A percentile compares a stretch with the other conserved stretches of the same genome.
These are phyloP conservation scores for Solanum chacoense DNA, from an alignment of 305 asterid genomes.

Conservation along the genomic window DNA sequence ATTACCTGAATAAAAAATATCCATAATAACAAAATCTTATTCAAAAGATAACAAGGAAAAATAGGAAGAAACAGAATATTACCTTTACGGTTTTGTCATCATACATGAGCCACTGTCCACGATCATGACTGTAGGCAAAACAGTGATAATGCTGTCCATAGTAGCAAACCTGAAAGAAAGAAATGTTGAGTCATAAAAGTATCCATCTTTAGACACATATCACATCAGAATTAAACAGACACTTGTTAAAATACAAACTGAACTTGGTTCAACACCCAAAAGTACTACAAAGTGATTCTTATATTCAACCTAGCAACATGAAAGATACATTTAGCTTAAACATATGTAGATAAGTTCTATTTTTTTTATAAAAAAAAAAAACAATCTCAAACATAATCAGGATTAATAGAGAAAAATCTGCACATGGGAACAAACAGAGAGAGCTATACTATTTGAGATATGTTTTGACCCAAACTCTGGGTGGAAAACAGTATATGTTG, in stretches of 20 bases:
- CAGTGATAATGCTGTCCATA: slow-evolving; percentile 97
- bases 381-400: not conserved
- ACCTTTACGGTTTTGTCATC: slow-evolving; percentile 97
- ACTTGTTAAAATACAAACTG: not conserved
- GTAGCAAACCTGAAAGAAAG: slow-evolving; percentile 53
- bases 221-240: not conserved
- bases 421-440: not conserved
- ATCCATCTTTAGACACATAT: not conserved
- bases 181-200: not conserved
- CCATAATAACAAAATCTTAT: not conserved
- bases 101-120: slow-evolving; percentile 84
- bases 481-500: not conserved
- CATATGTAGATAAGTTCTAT: not conserved
- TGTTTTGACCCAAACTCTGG: not conserved
- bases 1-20: slow-evolving; percentile 41
- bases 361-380: too few relatives aligned
- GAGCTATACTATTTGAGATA: not conserved
- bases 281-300: not conserved
- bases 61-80: slow-evolving; percentile 1
- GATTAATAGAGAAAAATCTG: not conserved
- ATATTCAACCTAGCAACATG: not conserved
- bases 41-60: not conserved
- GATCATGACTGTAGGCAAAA: slow-evolving; percentile 76
- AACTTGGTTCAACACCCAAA: not conserved
- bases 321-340: not conserved